These are phyloP conservation scores for Phytophthora chlamydospora DNA, from an alignment of 352 stramenopile genomes.

Conservation along the genomic window DNA sequence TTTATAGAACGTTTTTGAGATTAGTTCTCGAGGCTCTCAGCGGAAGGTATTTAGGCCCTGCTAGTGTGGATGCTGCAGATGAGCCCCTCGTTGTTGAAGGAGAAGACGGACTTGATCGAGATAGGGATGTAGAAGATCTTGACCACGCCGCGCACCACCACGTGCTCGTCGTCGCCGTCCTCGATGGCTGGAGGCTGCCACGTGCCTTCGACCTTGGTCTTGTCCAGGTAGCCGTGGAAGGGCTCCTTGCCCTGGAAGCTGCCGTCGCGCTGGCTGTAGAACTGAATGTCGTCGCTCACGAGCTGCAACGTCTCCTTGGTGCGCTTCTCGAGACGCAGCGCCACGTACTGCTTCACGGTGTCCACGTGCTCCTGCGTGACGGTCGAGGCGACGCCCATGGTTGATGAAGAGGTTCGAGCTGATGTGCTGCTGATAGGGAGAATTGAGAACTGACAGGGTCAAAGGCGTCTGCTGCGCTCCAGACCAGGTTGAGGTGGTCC, in stretches of 20 bases:
- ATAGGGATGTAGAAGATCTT: constrained; percentile 62
- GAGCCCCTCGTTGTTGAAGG: constrained; percentile 42
- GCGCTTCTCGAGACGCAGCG: constrained; percentile 46
- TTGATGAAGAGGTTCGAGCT: constrained; percentile 1
- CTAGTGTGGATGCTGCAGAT: constrained; percentile 59
- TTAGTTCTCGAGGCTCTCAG: too few relatives aligned
- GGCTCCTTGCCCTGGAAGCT: constrained; percentile 50
- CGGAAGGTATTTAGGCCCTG: constrained; percentile 34
- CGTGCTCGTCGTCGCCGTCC: constrained; percentile 50
- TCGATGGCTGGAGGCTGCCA: constrained; percentile 50
- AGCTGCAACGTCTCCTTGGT: constrained; percentile 49
- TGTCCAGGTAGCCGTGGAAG: constrained; percentile 54
- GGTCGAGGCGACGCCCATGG: constrained; percentile 38
- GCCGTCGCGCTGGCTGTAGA: constrained; percentile 58
- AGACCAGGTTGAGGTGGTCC: constrained; percentile 23
- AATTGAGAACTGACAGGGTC: constrained; percentile 23
- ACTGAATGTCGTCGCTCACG: constrained; percentile 59
- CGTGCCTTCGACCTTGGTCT: constrained; percentile 55
- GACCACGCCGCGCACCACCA: constrained; percentile 56
- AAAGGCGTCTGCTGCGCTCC: background rate
- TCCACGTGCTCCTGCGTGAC: constrained; percentile 49
- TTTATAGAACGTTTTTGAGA: constrained; percentile 1
- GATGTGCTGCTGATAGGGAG: background rate
- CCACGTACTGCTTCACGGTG: constrained; percentile 50
- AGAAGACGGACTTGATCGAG: constrained; percentile 57